Evolutionary conservation across 805 yeast genomes (phyloP).

Genomic region (Zygoascus bituminiphila): DNA sequence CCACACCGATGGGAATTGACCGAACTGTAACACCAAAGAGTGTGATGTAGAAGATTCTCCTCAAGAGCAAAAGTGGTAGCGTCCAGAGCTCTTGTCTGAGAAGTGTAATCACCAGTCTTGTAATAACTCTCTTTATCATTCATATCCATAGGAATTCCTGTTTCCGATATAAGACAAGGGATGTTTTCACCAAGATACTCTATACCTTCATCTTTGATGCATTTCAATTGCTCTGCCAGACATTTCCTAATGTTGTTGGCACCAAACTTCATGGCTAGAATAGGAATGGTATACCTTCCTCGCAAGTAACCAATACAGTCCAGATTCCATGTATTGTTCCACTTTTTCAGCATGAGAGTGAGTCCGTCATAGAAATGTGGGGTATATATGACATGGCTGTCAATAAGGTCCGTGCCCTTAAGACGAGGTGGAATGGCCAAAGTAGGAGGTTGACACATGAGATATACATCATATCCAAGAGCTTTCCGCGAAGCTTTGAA

Average conservation of each 20-base stretch:
- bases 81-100: slow-evolving; percentile 79
- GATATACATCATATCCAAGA: slow-evolving; percentile 43
- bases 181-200: slow-evolving; percentile 50
- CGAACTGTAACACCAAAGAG: slow-evolving; percentile 80
- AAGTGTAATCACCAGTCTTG: slow-evolving; percentile 51
- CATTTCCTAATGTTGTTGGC: slow-evolving; percentile 67
- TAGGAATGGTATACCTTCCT: slow-evolving; percentile 66
- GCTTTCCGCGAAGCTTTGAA: slow-evolving; percentile 30
- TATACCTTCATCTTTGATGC: slow-evolving; percentile 56
- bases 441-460: slow-evolving; percentile 76
- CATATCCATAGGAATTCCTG: slow-evolving; percentile 98
- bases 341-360: slow-evolving; percentile 82
- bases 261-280: slow-evolving; percentile 63
- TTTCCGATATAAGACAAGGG: slow-evolving; percentile 80
- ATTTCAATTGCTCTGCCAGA: slow-evolving; percentile 57
- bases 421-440: slow-evolving; percentile 67
- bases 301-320: slow-evolving; percentile 86
- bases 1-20: slow-evolving; percentile 77
- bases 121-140: slow-evolving; percentile 71
- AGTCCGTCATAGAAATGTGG: slow-evolving; percentile 95
- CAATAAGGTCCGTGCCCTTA: slow-evolving; percentile 39
- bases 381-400: slow-evolving; percentile 59
- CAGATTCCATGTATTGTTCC: slow-evolving; percentile 79
- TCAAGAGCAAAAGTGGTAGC: slow-evolving; percentile 76
- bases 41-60: slow-evolving; percentile 57